These are phyloP conservation scores for Cordyceps farinosa DNA, from an alignment of 2,329 filamentous ascomycete species.

Conservation along the genomic window DNA sequence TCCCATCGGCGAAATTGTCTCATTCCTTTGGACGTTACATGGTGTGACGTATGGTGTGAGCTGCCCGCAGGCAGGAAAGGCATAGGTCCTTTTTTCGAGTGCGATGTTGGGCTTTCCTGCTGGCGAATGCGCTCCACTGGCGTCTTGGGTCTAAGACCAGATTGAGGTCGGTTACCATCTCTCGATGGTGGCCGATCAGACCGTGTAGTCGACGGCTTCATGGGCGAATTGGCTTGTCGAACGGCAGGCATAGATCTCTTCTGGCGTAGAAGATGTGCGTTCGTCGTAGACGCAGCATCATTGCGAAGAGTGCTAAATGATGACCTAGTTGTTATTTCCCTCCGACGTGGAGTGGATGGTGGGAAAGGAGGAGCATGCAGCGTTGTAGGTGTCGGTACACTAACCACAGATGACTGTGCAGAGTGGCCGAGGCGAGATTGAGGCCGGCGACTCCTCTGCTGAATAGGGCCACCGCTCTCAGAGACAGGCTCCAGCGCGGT, in stretches of 20 bases:
- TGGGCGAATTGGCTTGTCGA: constrained; percentile 48
- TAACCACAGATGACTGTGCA: constrained; percentile 64
- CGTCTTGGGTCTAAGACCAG: constrained; percentile 62
- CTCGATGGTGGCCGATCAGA: constrained; percentile 59
- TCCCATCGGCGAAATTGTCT: constrained; percentile 76
- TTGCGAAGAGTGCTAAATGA: constrained; percentile 52
- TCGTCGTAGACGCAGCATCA: constrained; percentile 60
- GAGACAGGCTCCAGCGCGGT: constrained; percentile 84
- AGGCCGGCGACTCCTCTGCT: constrained; percentile 56
- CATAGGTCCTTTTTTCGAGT: constrained; percentile 55
- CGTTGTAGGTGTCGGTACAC: constrained; percentile 59
- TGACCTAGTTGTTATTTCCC: constrained; percentile 54
- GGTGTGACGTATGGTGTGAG: constrained; percentile 71
- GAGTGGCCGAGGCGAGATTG: constrained; percentile 67
- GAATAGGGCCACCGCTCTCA: constrained; percentile 74
- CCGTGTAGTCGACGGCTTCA: constrained; percentile 45
- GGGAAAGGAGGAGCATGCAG: constrained; percentile 51
- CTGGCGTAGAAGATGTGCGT: constrained; percentile 59
- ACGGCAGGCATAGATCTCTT: constrained; percentile 64
- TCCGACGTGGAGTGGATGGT: constrained; percentile 58
- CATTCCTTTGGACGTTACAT: constrained; percentile 67
- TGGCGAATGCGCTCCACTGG: constrained; percentile 61
- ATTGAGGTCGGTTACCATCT: constrained; percentile 50
- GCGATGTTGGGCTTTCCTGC: constrained; percentile 49
- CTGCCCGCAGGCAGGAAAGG: constrained; percentile 79